phyloP scores from a whole-genome alignment of 495 filamentous ascomycete species.

The Lineolata rhizophorae region DNA sequence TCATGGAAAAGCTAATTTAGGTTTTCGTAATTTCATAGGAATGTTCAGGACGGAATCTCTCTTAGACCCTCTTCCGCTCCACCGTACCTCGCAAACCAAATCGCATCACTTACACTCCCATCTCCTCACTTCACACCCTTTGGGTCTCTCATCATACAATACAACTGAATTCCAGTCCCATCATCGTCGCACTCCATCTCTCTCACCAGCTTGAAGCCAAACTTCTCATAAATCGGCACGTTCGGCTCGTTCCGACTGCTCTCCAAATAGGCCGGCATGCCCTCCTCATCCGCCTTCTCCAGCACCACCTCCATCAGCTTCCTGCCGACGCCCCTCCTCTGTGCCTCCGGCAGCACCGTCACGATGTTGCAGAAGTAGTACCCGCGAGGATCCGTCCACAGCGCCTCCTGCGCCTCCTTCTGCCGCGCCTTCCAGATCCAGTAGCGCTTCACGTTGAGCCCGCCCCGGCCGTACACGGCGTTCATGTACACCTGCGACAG shows the following conservation, averaged over 20 bases:
- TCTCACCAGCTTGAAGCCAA: conserved; percentile 37
- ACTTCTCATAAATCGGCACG: conserved; percentile 39
- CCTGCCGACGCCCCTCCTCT: conserved; percentile 37
- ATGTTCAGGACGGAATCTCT: no score
- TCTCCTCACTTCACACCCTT: no score
- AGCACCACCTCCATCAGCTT: conserved; percentile 35
- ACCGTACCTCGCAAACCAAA: no score
- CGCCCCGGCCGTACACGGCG: conserved; percentile 38
- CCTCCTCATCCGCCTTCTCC: conserved; percentile 33
- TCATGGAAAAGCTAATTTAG: no score
- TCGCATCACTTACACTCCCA: no score
- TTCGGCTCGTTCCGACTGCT: conserved; percentile 40
- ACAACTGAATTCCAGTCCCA: conserved; percentile 24
- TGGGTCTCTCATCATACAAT: conserved; percentile 30
- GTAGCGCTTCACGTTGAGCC: conserved; percentile 39
- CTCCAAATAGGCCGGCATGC: conserved; percentile 40
- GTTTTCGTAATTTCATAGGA: no score
- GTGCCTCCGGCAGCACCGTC: conserved; percentile 34
- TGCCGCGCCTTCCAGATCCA: conserved; percentile 42
- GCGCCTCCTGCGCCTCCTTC: conserved; percentile 27
- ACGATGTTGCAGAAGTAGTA: conserved; percentile 56
- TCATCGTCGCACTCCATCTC: conserved; percentile 41
- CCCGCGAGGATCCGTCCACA: conserved; percentile 35
- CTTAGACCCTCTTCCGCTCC: no score
- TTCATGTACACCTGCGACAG: conserved; percentile 38